phyloP scores from a whole-genome alignment of 495 filamentous ascomycete species.

The Parathielavia appendiculata region DNA sequence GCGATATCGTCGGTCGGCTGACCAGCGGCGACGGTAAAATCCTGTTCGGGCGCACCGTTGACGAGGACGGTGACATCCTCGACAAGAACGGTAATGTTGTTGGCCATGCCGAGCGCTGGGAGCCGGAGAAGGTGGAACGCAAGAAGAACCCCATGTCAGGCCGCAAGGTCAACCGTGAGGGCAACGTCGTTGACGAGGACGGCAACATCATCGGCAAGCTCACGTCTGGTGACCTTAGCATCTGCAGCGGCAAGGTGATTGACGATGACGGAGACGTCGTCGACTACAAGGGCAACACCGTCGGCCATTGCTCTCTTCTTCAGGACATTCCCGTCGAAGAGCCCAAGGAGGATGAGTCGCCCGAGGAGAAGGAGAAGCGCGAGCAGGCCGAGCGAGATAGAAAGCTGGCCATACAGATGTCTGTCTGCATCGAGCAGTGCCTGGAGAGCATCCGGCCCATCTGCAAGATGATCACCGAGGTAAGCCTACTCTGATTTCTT shows the following conservation, averaged over 20 bases:
- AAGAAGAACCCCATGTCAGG: slow-evolving; percentile 59
- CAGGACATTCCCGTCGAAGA: slow-evolving; percentile 61
- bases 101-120: slow-evolving; percentile 77
- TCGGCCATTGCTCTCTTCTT: slow-evolving; percentile 76
- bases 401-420: slow-evolving; percentile 75
- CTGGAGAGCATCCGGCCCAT: slow-evolving; percentile 80
- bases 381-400: slow-evolving; percentile 60
- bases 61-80: slow-evolving; percentile 76
- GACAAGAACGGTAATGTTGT: slow-evolving; percentile 80
- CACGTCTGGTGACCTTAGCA: slow-evolving; percentile 64
- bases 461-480: slow-evolving; percentile 80
- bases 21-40: slow-evolving; percentile 65
- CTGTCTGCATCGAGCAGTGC: slow-evolving; percentile 66
- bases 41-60: slow-evolving; percentile 68
- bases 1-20: slow-evolving; percentile 67
- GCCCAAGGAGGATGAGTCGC: slow-evolving; percentile 27
- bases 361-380: slow-evolving; percentile 50
- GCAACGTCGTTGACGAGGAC: slow-evolving; percentile 74
- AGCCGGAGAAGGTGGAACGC: slow-evolving; percentile 67
- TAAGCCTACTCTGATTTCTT: slow-evolving; percentile 38
- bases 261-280: slow-evolving; percentile 84
- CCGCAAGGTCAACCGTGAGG: slow-evolving; percentile 72
- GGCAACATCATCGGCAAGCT: slow-evolving; percentile 77
- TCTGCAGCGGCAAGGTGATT: slow-evolving; percentile 70
- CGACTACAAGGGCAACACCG: slow-evolving; percentile 71